Conservation (phyloP, 495 filamentous ascomycete genomes). For the Penicillium taxi region DNA sequence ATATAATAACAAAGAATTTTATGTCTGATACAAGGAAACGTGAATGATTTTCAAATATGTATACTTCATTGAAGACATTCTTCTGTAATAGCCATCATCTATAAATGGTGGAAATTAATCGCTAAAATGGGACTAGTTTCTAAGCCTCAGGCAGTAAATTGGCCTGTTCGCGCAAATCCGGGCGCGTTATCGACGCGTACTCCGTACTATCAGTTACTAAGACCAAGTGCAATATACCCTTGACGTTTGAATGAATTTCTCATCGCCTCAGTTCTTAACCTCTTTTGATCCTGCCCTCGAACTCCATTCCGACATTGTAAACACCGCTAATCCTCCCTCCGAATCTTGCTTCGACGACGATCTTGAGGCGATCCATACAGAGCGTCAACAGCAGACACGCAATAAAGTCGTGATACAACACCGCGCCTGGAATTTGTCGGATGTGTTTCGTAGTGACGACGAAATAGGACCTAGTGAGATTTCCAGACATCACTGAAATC, state of each 20-base stretch:
- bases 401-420: conserved; percentile 60
- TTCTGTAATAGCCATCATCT: background rate
- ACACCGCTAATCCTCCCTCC: conserved; percentile 21
- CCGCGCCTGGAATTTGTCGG: conserved; percentile 48
- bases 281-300: conserved; percentile 49
- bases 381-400: conserved; percentile 42
- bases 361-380: conserved; percentile 48
- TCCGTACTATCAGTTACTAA: too few relatives aligned
- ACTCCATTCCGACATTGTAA: conserved; percentile 35
- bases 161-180: too few relatives aligned
- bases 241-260: conserved; percentile 32
- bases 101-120: background rate
- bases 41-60: background rate
- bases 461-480: conserved; percentile 41
- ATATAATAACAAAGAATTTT: conserved; percentile 4
- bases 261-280: conserved; percentile 30
- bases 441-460: conserved; percentile 58
- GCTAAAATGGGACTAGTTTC: conserved; percentile 28
- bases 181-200: too few relatives aligned
- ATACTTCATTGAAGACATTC: background rate
- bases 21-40: background rate
- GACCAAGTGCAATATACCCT: too few relatives aligned
- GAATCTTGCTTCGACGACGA: conserved; percentile 53
- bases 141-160: too few relatives aligned
- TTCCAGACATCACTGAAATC: background rate